Evolutionary conservation across 768 basidiomycete genomes (phyloP), one percentile per base, ranked within the genome.

Genomic region (Galerina sulciceps): DNA sequence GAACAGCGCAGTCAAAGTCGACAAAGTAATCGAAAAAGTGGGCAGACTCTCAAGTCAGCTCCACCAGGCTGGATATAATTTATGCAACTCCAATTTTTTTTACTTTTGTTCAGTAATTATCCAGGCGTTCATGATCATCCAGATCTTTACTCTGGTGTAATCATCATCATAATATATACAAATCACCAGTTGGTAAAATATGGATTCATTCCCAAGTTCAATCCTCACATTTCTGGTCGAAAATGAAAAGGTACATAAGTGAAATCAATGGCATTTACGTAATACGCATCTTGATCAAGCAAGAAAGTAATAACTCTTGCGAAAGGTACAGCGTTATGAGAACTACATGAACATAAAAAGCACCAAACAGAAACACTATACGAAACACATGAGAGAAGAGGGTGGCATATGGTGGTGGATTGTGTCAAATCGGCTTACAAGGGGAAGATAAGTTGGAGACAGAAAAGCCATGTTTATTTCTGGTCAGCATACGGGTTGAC

Each of bases 401-500:
- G 36, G 48, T 53, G 23, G 57, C 57, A 59, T 65, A 61, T 26
- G 31, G 46, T 56, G 41, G 44, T 40, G 37, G 46, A 48, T 53
- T 55, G 43, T 55, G 47, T 50, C 47, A 20, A 35, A 18, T 23
- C 34, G 31, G 42, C 23, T 31, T 40, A 47, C n/a, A 60, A 17
- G 37, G 50, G 10, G 58, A 50, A 48, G 40, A 20, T 37, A 18
- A 61, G 17, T 37, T 11, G 15, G 22, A 13, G 17, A 22, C 41
- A 41, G 35, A 51, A 43, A 54, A 18, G 18, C 18, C 3, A 41
- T 60, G 58, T 67, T 57, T 69, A 65, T 73, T 83, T 84, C 62
- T 77, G 74, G 60, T 83, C 82, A 41, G 92, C 88, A 73, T 92
- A 96, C 8, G 94, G 94, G 70, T 95, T 95, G 68, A 94, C 91